phyloP scores from a whole-genome alignment of 495 filamentous ascomycete genomes.

The Thermothielavioides terrestris region DNA sequence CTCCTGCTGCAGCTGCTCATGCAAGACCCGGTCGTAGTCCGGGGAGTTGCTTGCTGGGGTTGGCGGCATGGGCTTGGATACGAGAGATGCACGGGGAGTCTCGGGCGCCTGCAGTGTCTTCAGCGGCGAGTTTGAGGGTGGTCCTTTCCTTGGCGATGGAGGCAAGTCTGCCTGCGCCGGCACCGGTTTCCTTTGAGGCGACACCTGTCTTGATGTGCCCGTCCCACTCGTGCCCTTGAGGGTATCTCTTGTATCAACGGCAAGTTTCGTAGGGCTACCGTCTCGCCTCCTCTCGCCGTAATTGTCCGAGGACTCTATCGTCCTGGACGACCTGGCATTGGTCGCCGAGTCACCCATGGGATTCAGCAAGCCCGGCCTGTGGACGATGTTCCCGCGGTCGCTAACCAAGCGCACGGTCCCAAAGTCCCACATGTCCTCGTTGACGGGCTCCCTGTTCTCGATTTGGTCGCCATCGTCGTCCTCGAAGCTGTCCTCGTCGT shows the following conservation, averaged over 20 bases:
- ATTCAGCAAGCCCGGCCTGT: constrained; percentile 45
- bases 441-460: constrained; percentile 32
- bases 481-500: constrained; percentile 44
- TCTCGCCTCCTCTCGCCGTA: constrained; percentile 40
- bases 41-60: constrained; percentile 28
- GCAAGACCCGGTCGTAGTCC: constrained; percentile 52
- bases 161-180: constrained; percentile 23
- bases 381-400: constrained; percentile 42
- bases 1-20: constrained; percentile 52
- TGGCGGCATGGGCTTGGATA: constrained; percentile 29
- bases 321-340: constrained; percentile 52
- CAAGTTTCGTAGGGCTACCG: constrained; percentile 35
- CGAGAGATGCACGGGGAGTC: constrained; percentile 38
- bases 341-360: constrained; percentile 65
- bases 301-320: constrained; percentile 36
- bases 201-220: constrained; percentile 37
- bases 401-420: constrained; percentile 73
- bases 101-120: constrained; percentile 29
- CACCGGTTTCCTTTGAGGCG: constrained; percentile 54
- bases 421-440: constrained; percentile 94
- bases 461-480: constrained; percentile 29
- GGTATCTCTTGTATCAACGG: constrained; percentile 29
- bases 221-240: constrained; percentile 28
- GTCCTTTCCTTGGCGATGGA: constrained; percentile 52
- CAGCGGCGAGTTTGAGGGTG: constrained; percentile 50